phyloP scores from a whole-genome alignment of 2,329 filamentous ascomycete genomes.

The Periconia digitata region DNA sequence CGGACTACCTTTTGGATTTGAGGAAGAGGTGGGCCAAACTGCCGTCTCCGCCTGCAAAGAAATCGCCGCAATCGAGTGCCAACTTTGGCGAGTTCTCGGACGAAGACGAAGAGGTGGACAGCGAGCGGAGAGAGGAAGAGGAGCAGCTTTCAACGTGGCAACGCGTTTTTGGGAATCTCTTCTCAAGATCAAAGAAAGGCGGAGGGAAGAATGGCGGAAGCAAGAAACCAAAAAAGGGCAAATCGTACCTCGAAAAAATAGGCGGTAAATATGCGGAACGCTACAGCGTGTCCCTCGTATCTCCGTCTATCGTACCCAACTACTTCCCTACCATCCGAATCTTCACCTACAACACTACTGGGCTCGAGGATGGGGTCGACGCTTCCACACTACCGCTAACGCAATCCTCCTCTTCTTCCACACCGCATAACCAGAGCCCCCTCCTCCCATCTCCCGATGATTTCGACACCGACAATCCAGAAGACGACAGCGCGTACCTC shows the following conservation, averaged over 20 bases:
- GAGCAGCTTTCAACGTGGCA: conserved; percentile 21
- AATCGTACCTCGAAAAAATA: conserved; percentile 66
- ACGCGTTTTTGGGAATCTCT: conserved; percentile 15
- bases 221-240: conserved; percentile 48
- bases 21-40: conserved; percentile 76
- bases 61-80: conserved; percentile 10
- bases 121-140: conserved; percentile 19
- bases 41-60: conserved; percentile 50
- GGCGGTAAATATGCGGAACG: conserved; percentile 82
- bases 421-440: too few species aligned
- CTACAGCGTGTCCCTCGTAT: conserved; percentile 78
- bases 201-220: conserved; percentile 30
- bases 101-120: conserved; percentile 2
- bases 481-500: conserved; percentile 37
- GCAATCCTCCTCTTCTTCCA: too few species aligned
- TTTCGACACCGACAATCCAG: conserved; percentile 9
- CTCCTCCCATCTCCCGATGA: conserved; percentile 1
- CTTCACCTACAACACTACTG: conserved; percentile 89
- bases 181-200: conserved; percentile 12
- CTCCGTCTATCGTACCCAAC: conserved; percentile 88
- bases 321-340: conserved; percentile 88
- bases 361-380: conserved; percentile 59
- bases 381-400: conserved; percentile 1
- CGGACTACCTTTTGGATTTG: conserved; percentile 78
- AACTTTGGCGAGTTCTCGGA: conserved; percentile 7